A percentile compares a stretch with the other conserved stretches of the same genome.
Evolutionary conservation across 768 basidiomycete genomes (phyloP).

Genomic region (Lactifluus echinatus): DNA sequence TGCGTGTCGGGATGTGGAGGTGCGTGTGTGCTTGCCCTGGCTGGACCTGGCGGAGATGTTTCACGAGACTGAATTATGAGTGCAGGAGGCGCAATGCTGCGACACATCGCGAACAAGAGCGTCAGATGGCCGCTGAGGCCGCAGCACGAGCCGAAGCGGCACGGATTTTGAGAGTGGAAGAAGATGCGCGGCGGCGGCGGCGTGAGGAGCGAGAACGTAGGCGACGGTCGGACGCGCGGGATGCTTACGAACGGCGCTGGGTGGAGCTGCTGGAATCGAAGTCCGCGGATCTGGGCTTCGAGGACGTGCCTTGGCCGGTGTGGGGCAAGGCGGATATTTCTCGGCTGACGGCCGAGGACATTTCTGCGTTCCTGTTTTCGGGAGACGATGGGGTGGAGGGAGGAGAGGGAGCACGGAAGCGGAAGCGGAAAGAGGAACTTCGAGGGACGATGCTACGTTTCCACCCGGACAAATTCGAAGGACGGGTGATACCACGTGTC

Average conservation of each 20-base stretch:
- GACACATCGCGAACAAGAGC: constrained; percentile 55
- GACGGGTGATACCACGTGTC: constrained; percentile 52
- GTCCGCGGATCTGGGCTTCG: constrained; percentile 32
- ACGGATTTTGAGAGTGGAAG: constrained; percentile 41
- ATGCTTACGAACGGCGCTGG: constrained; percentile 49
- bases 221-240: constrained; percentile 41
- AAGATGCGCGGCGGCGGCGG: constrained; percentile 42
- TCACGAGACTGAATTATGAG: not conserved
- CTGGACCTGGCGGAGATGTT: not conserved
- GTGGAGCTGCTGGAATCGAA: constrained; percentile 28
- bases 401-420: constrained; percentile 27
- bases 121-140: constrained; percentile 43
- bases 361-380: constrained; percentile 46
- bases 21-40: constrained; percentile 26
- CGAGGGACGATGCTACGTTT: constrained; percentile 55
- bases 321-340: constrained; percentile 16
- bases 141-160: constrained; percentile 48
- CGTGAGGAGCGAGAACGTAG: constrained; percentile 40
- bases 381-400: constrained; percentile 30
- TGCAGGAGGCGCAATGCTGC: constrained; percentile 58
- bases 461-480: constrained; percentile 68
- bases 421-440: constrained; percentile 42
- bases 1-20: constrained; percentile 81
- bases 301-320: constrained; percentile 59
- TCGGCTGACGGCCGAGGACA: constrained; percentile 31